phyloP scores from a whole-genome alignment of 2,329 filamentous ascomycete species.

The Colletotrichum ledebouriae region DNA sequence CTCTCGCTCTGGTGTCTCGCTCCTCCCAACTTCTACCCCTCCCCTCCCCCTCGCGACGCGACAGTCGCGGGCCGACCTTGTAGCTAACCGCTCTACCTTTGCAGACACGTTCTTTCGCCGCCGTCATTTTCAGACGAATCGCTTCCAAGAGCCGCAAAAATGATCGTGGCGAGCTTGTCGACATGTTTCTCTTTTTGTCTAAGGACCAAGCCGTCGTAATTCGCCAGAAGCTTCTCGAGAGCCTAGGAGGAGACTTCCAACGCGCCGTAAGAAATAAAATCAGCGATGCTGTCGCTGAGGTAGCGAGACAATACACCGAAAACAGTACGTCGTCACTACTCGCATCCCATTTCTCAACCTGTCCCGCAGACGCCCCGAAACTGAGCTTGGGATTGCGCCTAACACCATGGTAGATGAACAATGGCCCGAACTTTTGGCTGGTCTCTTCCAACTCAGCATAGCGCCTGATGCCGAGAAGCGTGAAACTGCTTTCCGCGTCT shows the following conservation, averaged over 20 bases:
- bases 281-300: slow-evolving; percentile 95
- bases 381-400: slow-evolving; percentile 16
- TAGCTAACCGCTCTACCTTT: slow-evolving; percentile 19
- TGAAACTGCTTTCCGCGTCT: slow-evolving; percentile 94
- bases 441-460: slow-evolving; percentile 91
- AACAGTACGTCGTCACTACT: slow-evolving; percentile 72
- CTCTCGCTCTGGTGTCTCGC: slow-evolving; percentile 12
- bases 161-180: slow-evolving; percentile 77
- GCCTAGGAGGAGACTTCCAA: slow-evolving; percentile 79
- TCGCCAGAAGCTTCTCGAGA: slow-evolving; percentile 85
- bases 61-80: background rate
- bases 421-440: slow-evolving; percentile 90
- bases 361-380: background rate
- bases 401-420: slow-evolving; percentile 71
- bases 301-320: slow-evolving; percentile 95
- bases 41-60: slow-evolving; percentile 21
- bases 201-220: slow-evolving; percentile 82
- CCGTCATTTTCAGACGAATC: slow-evolving; percentile 95
- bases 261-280: slow-evolving; percentile 91
- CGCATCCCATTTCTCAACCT: background rate
- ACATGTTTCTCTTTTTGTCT: slow-evolving; percentile 87
- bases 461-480: slow-evolving; percentile 85
- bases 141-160: slow-evolving; percentile 89
- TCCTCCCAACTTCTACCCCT: slow-evolving; percentile 37
- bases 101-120: slow-evolving; percentile 89